Evolutionary conservation across 2,329 filamentous ascomycete genomes (phyloP), one percentile per base, ranked within the genome.

Genomic region (Coniella vitis): DNA sequence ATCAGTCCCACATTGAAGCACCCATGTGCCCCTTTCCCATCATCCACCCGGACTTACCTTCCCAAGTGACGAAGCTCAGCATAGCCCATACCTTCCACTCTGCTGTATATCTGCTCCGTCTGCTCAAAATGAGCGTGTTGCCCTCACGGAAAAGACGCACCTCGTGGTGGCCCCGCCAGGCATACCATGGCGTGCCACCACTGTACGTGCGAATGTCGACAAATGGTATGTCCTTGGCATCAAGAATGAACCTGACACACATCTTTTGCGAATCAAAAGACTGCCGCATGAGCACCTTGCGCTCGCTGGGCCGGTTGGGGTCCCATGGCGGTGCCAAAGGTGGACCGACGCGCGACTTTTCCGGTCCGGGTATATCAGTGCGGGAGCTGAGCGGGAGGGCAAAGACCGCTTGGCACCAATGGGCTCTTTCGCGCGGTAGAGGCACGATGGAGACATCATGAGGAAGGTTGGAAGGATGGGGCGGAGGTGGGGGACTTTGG

Each of bases 351-450:
- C 17, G 31, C 16, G 48, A 45, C 17, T 46, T 39, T 39, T 38
- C 42, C 4, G 42, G 35, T 9, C 44, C 43, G 7, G 29, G 20
- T 35, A 51, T 49, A 38, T 52, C 47, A 38, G 47, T 80, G 12
- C 72, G 67, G 10, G 70, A 72, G 0, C 76, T 70, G 35, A 79
- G 63, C 0, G 75, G 74, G 17, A 74, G 65, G 1, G 75, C 74
- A 54, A 83, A 83, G 20, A 83, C 79, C 36, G 76, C 70, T 55
- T 81, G 73, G 5, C 79, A 77, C 80, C 80, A 84, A 57, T 83
- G 41, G 4, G 69, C 63, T 43, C 65, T 65, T 76, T 81, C 52
- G 45, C 25, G 29, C 19, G 32, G 25, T 21, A 38, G 52, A 55
- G 47, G 55, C 42, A 43, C 49, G 32, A 48, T 29, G 36, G 37